A percentile compares a stretch with the other conserved stretches of the same genome.
phyloP scores from a whole-genome alignment of 345 rosid species.

The Draba incana region DNA sequence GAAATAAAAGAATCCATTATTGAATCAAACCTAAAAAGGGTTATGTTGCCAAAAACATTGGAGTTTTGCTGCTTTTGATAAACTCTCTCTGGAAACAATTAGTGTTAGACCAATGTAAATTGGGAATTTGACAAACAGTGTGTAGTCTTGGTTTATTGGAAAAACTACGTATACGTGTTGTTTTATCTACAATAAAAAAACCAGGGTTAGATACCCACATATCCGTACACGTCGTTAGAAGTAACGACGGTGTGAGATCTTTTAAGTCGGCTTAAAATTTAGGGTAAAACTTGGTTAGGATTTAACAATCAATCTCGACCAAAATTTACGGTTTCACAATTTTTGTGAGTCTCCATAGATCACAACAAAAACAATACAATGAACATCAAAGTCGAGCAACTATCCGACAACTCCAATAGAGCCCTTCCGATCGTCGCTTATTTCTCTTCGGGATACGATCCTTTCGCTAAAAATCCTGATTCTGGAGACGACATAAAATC shows the following conservation, averaged over 20 bases:
- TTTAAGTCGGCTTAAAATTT: background rate
- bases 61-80: no score
- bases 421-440: conserved; percentile 71
- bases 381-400: conserved; percentile 45
- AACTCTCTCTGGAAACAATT: no score
- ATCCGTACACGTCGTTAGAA: no score
- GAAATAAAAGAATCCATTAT: no score
- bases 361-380: conserved; percentile 17
- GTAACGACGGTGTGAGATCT: background rate
- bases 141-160: background rate
- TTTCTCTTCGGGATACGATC: conserved; percentile 72
- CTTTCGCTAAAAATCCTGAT: conserved; percentile 17
- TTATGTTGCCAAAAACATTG: no score
- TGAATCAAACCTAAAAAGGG: no score
- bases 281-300: background rate
- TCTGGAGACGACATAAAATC: background rate
- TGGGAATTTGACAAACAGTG: background rate
- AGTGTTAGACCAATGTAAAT: no score
- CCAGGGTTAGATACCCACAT: background rate
- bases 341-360: conserved; percentile 4
- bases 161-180: conserved; percentile 25
- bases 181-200: background rate
- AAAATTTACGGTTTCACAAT: conserved; percentile 27
- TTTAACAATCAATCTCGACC: background rate
- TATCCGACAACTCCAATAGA: conserved; percentile 51